A percentile compares a stretch with the other conserved stretches of the same genome.
phyloP scores from a whole-genome alignment of 2,329 filamentous ascomycete genomes.

The Bertia moriformis region DNA sequence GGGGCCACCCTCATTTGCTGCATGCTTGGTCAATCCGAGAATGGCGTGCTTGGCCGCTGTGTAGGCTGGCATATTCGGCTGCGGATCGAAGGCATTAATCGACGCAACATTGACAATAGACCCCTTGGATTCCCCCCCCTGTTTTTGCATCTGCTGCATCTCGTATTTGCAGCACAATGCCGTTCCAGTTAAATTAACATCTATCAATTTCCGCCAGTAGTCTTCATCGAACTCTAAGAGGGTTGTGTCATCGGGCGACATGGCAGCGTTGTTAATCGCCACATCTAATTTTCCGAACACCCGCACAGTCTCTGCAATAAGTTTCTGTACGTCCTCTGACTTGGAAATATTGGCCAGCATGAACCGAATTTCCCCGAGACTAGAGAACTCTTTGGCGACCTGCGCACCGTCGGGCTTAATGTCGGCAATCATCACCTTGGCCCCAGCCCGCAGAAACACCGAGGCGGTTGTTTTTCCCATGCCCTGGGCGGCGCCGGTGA shows the following conservation, averaged over 20 bases:
- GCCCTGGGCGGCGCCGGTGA: slow-evolving; percentile 13
- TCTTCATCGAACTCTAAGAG: slow-evolving; percentile 17
- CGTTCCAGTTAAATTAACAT: slow-evolving; percentile 22
- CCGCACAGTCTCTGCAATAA: slow-evolving; percentile 14
- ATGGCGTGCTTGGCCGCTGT: slow-evolving; percentile 24
- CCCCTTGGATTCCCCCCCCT: slow-evolving; percentile 9
- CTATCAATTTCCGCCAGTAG: slow-evolving; percentile 18
- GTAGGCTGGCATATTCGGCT: slow-evolving; percentile 22
- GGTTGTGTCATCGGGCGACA: slow-evolving; percentile 9
- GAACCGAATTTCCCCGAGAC: slow-evolving; percentile 9
- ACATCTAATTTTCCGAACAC: slow-evolving; percentile 21
- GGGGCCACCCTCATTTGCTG: slow-evolving; percentile 15
- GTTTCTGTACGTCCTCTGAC: slow-evolving; percentile 12
- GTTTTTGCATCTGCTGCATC: slow-evolving; percentile 22
- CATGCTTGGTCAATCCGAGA: slow-evolving; percentile 24
- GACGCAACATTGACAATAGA: slow-evolving; percentile 25
- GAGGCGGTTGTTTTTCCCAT: slow-evolving; percentile 14
- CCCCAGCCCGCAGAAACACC: slow-evolving; percentile 11
- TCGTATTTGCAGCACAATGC: slow-evolving; percentile 22
- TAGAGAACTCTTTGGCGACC: too few species aligned
- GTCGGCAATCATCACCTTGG: slow-evolving; percentile 9
- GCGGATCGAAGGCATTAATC: slow-evolving; percentile 17
- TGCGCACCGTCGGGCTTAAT: slow-evolving; percentile 4
- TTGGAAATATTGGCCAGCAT: slow-evolving; percentile 12
- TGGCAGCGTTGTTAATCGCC: slow-evolving; percentile 24